Percentiles rank a stretch among this genome's conserved stretches.
These are phyloP conservation scores for Tetradesmus obliquus DNA, from an alignment of 139 green algal species.

Conservation along the genomic window DNA sequence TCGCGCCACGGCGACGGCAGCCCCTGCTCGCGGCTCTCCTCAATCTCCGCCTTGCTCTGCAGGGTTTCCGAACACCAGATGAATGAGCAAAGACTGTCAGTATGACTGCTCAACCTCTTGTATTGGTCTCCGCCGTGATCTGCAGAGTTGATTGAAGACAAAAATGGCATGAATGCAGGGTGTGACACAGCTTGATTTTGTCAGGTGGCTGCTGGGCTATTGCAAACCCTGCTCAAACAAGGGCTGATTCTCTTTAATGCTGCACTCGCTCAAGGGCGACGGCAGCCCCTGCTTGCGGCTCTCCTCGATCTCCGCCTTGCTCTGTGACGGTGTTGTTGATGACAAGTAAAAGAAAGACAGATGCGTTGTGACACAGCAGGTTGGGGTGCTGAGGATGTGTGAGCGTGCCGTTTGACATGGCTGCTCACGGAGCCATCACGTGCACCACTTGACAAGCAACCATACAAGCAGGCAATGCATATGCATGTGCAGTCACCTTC, in stretches of 20 bases:
- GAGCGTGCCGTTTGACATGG: too few species aligned
- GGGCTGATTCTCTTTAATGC: slow-evolving; percentile 87
- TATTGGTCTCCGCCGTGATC: background rate
- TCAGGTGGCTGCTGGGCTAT: too few species aligned
- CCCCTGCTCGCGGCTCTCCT: slow-evolving; percentile 82
- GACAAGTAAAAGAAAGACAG: too few species aligned
- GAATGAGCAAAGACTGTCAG: background rate
- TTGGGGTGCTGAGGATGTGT: too few species aligned
- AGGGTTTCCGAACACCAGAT: background rate
- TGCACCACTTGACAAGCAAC: too few species aligned
- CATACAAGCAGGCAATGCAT: background rate
- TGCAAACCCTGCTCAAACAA: slow-evolving; percentile 82
- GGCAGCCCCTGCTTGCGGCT: slow-evolving; percentile 80
- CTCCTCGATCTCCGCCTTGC: slow-evolving; percentile 90
- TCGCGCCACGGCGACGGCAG: slow-evolving; percentile 91
- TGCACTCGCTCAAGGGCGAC: slow-evolving; percentile 91
- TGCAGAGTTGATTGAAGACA: background rate
- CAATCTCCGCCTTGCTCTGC: slow-evolving; percentile 94
- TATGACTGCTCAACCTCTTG: background rate
- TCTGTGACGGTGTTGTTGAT: background rate
- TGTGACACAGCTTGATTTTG: too few species aligned
- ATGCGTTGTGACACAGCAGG: too few species aligned
- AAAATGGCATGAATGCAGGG: background rate
- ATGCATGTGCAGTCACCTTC: background rate
- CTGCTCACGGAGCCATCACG: too few species aligned